phyloP scores from a whole-genome alignment of 345 rosid species.

The Salix viminalis region DNA sequence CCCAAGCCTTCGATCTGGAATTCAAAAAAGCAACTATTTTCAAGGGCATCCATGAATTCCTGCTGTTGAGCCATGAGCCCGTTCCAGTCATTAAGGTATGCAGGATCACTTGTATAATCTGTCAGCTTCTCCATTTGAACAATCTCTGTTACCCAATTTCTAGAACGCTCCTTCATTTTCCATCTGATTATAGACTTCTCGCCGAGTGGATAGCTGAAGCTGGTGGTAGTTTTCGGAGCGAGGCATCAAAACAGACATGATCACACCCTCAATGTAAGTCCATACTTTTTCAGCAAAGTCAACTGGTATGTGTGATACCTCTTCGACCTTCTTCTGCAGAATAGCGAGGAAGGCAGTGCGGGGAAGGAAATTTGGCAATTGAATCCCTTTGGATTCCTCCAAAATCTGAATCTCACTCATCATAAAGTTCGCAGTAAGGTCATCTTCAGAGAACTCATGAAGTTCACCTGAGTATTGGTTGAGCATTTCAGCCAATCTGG shows the following conservation, averaged over 20 bases:
- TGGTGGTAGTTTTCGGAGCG: slow-evolving; percentile 21
- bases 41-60: background rate
- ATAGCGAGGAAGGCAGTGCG: background rate
- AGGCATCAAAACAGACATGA: slow-evolving; percentile 13
- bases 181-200: slow-evolving; percentile 23
- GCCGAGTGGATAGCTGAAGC: slow-evolving; percentile 10
- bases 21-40: accelerated
- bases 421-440: slow-evolving; percentile 5
- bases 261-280: background rate
- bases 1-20: slow-evolving; percentile 13
- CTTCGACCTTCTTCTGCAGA: no score
- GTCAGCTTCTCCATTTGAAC: slow-evolving; percentile 38
- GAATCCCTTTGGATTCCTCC: slow-evolving; percentile 32
- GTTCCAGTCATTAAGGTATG: slow-evolving; percentile 25
- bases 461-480: slow-evolving; percentile 9
- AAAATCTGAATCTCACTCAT: slow-evolving; percentile 26
- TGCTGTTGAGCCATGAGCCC: slow-evolving; percentile 13
- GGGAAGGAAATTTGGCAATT: slow-evolving; percentile 36
- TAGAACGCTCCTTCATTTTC: slow-evolving; percentile 27
- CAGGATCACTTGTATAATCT: slow-evolving; percentile 35
- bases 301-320: no score
- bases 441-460: background rate
- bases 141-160: slow-evolving; percentile 24
- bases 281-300: no score
- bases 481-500: slow-evolving; percentile 22